Base-by-base conservation (phyloP, 441 rosid genomes). In the Melastoma candidum region DNA sequence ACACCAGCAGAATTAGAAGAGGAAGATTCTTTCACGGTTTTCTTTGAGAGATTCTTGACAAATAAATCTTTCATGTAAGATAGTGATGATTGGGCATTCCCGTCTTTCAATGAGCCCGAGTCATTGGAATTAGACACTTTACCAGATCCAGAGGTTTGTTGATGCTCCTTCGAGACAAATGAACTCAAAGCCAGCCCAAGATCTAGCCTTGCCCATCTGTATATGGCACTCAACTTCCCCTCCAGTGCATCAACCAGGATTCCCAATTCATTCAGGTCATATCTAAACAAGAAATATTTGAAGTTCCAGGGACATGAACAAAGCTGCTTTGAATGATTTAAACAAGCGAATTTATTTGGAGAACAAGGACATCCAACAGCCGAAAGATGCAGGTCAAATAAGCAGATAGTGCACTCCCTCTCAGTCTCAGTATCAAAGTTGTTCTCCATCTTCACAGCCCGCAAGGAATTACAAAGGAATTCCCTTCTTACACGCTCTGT, bases 311-410 rank as follows among this genome's bases (percentile, higher is more conserved):
- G 64, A 70, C 99, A 94, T 7, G 83, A 68, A 61, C 99, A 94
- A 69, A 94, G 65, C 61, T 87, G 87, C 74, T 79, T 82, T 70
- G 86, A 87, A 70, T 90, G 99, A 76, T 72, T 81, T 77, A 94
- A 78, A 74, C 99, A 94, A 54, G 87, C 80, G 66, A 82, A 90
- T 77, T 68, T 90, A 71, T 94, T 96, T 11, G 96, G 87, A 53
- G 95, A 94, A 71, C 99, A 90, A 45, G 39, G 78, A 68, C 99
- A 94, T 58, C 96, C 99, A 13, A 77, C 96, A 17, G 99, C 99
- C 53, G 99, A 94, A n/a, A 90, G 79, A 72, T 90, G 99, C 80
- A 94, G 70, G 78, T 94, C 97, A 53, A 90, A 94, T 71, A 78
- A 78, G 71, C 99, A 94, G 52, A 82, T 47, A 55, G 74, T 73